Base-by-base conservation (phyloP, 1,284 basidiomycete species). In the Melampsora larici-populina region DNA sequence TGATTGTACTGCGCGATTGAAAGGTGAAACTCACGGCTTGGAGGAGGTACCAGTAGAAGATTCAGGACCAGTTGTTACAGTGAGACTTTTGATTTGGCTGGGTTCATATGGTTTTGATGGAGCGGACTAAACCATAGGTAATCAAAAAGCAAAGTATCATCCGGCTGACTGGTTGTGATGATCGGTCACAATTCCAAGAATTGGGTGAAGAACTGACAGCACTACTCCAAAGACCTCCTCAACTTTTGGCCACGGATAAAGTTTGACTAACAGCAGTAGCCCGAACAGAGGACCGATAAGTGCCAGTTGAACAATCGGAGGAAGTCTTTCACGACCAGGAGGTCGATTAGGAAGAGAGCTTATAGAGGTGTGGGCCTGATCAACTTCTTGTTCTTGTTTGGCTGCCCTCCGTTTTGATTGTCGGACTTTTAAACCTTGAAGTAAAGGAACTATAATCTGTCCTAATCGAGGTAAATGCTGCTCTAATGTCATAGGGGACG, bases 351-450 rank as follows among this genome's bases (percentile, higher is more conserved):
- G 48, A 69, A 67, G 48, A 58, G 70, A 51, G 46, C 43, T 29
- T n/a, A 58, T 29, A 58, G 55, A 58, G 9, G 18, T 24, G 55
- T 79, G 73, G 40, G 74, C 66, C n/a, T 64, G 74, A 9, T 78
- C 66, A 21, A 70, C 70, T 78, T 71, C 79, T 49, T 73, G 51
- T n/a, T 79, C 43, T 31, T 79, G 72, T n/a, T 78, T 70, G 69
- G 70, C 71, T 26, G 78, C 74, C 33, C 80, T 68, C 67, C 89
- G 97, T 79, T 90, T 86, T 40, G 91, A 89, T 84, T 99, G 97
- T 84, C 98, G 98, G 78, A 87, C 88, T 79, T 96, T 92, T 31
- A 99, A 87, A 5, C 95, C 97, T 81, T 94, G 92, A 40, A 99
- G 85, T 4, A 99, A 87, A n/a, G n/a, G n/a, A n/a, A n/a, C n/a